Evolutionary conservation across 371 early-diverging fungal genomes (phyloP).

Genomic region (Mucor sp.): DNA sequence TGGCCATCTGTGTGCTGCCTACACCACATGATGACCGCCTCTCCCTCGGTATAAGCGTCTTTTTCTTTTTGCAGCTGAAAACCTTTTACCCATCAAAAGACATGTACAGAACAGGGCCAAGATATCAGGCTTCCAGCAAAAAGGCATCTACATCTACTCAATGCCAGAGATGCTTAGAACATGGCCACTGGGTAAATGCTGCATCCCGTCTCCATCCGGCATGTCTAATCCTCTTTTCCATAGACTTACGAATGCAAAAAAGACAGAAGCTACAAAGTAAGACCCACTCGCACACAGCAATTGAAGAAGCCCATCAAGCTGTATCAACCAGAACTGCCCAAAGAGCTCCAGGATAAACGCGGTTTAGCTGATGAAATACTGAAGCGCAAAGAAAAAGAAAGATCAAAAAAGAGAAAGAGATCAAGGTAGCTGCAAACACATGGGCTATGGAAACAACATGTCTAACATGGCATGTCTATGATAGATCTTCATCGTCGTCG

Average conservation of each 20-base stretch:
- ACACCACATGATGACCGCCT: background rate
- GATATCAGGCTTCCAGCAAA: constrained; percentile 29
- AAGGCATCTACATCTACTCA: constrained; percentile 58
- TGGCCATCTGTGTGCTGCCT: background rate
- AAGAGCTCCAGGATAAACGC: constrained; percentile 51
- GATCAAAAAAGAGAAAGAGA: constrained; percentile 14
- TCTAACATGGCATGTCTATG: background rate
- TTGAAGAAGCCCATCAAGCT: constrained; percentile 60
- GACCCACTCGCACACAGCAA: constrained; percentile 69
- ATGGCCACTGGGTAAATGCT: constrained; percentile 59
- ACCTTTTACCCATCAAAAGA: background rate
- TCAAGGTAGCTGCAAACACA: constrained; percentile 12
- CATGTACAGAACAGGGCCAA: constrained; percentile 45
- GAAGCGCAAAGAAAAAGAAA: constrained; percentile 48
- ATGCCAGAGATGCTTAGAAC: constrained; percentile 65
- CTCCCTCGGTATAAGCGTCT: background rate
- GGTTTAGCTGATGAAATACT: constrained; percentile 61
- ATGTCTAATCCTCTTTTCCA: background rate
- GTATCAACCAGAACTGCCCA: constrained; percentile 51
- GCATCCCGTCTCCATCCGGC: background rate
- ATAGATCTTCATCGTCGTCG: constrained; percentile 16
- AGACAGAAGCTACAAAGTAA: constrained; percentile 50
- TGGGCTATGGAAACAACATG: background rate
- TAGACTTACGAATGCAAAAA: constrained; percentile 64
- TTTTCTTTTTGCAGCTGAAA: background rate